Evolutionary conservation across 768 basidiomycete genomes (phyloP).

Genomic region (Mrakia hoshinonis): DNA sequence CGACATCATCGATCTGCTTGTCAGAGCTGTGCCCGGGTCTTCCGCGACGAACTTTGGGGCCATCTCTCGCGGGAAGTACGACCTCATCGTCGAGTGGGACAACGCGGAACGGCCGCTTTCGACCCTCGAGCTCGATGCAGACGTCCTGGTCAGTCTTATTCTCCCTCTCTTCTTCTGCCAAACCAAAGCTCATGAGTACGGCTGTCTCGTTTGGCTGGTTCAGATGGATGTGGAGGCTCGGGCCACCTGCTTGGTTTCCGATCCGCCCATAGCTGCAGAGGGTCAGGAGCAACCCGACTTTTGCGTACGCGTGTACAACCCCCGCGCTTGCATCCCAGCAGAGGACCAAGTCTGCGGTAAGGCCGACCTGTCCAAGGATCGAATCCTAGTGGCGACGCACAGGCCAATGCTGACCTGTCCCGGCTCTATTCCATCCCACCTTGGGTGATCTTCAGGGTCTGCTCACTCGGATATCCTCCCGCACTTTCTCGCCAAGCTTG

Average conservation of each 20-base stretch:
- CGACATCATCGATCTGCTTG: neutral
- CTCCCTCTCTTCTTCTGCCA: no score
- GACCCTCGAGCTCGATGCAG: neutral
- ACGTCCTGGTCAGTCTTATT: neutral
- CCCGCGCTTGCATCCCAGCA: neutral
- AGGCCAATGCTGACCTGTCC: neutral
- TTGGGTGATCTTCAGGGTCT: neutral
- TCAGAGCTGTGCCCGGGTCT: neutral
- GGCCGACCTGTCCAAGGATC: neutral
- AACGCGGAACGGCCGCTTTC: neutral
- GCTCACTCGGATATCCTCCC: constrained; percentile 8
- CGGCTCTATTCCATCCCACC: neutral
- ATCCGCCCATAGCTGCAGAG: neutral
- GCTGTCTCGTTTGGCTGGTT: neutral
- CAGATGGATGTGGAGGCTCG: neutral
- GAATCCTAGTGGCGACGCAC: neutral
- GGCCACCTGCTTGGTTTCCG: neutral
- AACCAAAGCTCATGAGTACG: neutral
- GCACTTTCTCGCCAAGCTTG: neutral
- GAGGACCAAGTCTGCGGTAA: constrained; percentile 9
- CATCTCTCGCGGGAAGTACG: neutral
- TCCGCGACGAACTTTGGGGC: neutral
- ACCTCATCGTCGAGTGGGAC: neutral
- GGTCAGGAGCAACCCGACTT: neutral
- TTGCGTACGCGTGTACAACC: neutral